Evolutionary conservation across 257 asterid genomes (phyloP), one percentile per base, ranked within the genome.

Genomic region (Echites panduratus): DNA sequence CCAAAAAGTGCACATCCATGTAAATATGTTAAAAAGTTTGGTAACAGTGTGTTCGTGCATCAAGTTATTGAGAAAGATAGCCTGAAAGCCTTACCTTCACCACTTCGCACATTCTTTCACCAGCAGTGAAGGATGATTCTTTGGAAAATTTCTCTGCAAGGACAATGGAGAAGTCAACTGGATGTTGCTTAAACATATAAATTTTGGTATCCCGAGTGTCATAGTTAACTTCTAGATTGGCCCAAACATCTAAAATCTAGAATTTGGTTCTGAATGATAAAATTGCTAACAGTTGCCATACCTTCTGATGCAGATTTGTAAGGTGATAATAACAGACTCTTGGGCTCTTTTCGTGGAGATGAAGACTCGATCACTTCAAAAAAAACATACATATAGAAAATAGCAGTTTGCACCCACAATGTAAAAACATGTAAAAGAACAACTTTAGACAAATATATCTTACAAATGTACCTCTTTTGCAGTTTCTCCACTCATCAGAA

Each of bases 401-500:
- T 14, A 47, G 48, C 5, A 19, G 1, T 16, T 13, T 10, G 5
- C 1, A 67, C 22, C n/a, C n/a, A n/a, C n/a, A 49, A 47, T 47
- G 61, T 29, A 11, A 7, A 26, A 43, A 27, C 29, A 29, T 47
- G 26, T 12, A 16, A 49, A 69, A 67, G 5, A 35, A 47, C 54
- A 67, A 22, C 35, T 69, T 29, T 19, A 47, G 26, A 14, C 9
- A 56, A 47, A 26, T 38, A 48, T 66, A 62, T 24, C 76, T 64
- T 69, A 90, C n/a, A 9, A 40, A 47, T n/a, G 29, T 41, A 76
- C 99, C 96, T 89, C 96, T 88, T 90, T 95, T 95, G 89, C 99
- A 95, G 82, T 90, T 90, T 83, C 89, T 90, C 99, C 99, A 95
- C 85, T 95, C 98, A 79, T 95, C 94, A 81, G 86, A 86, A 50